Evolutionary conservation across 805 yeast genomes (phyloP), one percentile per base, ranked within the genome.

Genomic region (Hanseniaspora taiwanica): DNA sequence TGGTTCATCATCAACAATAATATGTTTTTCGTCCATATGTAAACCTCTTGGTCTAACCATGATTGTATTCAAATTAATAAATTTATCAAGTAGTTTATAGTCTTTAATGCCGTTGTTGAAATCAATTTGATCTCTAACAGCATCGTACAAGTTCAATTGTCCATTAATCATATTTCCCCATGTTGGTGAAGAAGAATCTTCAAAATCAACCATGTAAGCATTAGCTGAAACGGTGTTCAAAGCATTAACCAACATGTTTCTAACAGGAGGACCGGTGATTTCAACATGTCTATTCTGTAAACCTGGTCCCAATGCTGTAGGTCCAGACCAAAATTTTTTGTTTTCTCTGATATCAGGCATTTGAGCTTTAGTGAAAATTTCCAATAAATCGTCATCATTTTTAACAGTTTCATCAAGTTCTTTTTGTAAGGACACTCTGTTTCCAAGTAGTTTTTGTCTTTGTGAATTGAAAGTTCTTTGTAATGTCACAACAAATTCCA

Each of bases 21-120:
- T 66, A 54, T 81, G 93, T 57, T 71, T 69, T 56, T 81, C 93
- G 27, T 66, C 76, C 72, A 81, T 69, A 59, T 81, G 93, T 87
- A 89, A 81, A 38, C 93, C 91, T 66, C 93, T 72, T 55, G 93
- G 93, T 66, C 93, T 74, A 42, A 81, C 86, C 57, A 81, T 78
- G 57, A 81, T 63, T 35, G 86, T 81, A 45, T 89, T 89, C 39
- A 78, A 46, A 17, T 55, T 39, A 3, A 46, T 40, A 33, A 57
- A 47, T 2, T 46, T 66, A 54, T 77, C 77, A 70, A 68, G 41
- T 68, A 71, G 65, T 52, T 62, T 52, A 52, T 65, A 76, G 59
- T 46, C 66, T 67, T 53, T 68, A 62, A 50, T 68, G n/a, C 40
- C 40, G 21, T 61, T 56, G 34, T 52, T 65, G 50, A 70, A 72